phyloP scores from a whole-genome alignment of 768 basidiomycete species.

The Pleurotus eryngii region DNA sequence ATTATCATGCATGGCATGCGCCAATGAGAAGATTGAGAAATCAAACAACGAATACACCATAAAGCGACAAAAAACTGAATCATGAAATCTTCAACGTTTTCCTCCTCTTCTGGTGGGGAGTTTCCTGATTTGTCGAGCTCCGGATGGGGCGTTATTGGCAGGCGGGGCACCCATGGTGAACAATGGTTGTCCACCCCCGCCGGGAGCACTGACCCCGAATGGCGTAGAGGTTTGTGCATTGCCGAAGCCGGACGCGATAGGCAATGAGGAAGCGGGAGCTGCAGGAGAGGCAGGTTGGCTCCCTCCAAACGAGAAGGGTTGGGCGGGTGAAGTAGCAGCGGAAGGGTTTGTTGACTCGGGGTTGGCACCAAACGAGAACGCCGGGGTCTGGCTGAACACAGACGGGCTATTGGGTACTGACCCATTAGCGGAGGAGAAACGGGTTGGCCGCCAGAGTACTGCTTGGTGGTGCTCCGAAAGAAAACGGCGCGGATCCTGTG shows the following conservation, averaged over 20 bases:
- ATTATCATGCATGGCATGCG: background rate
- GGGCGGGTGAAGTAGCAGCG: constrained; percentile 24
- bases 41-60: background rate
- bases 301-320: constrained; percentile 50
- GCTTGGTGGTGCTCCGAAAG: constrained; percentile 21
- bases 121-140: constrained; percentile 48
- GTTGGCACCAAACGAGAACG: constrained; percentile 43
- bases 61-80: background rate
- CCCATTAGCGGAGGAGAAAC: constrained; percentile 40
- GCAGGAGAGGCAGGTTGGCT: constrained; percentile 62
- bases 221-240: constrained; percentile 38
- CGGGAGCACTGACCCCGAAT: constrained; percentile 38
- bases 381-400: constrained; percentile 44
- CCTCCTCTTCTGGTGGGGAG: constrained; percentile 47
- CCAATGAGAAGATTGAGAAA: background rate
- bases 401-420: constrained; percentile 60
- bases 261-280: constrained; percentile 25
- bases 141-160: constrained; percentile 27
- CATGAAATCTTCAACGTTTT: constrained; percentile 29
- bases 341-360: constrained; percentile 24
- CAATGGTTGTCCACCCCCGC: constrained; percentile 36
- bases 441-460: constrained; percentile 34
- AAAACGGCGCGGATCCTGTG: constrained; percentile 19
- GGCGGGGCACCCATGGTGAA: constrained; percentile 65
- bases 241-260: constrained; percentile 37